A percentile compares a stretch with the other conserved stretches of the same genome.
Conservation (phyloP, 2,329 filamentous ascomycete genomes). For the Pyrenophora teres region DNA sequence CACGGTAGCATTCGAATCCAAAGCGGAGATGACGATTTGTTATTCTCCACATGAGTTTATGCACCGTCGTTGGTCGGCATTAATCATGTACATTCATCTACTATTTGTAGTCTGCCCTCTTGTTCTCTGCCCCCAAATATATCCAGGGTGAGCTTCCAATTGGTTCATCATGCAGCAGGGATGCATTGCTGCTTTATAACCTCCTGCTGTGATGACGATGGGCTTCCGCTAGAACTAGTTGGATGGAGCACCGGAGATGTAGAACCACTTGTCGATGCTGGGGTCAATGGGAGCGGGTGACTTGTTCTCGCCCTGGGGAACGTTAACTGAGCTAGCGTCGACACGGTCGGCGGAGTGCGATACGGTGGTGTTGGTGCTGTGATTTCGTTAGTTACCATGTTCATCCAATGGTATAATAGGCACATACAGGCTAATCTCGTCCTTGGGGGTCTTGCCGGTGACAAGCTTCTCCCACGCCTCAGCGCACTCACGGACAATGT, state of each 20-base stretch:
- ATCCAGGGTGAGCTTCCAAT: neutral
- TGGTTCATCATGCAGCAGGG: neutral
- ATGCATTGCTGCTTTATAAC: conserved; percentile 5
- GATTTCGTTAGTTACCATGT: conserved; percentile 20
- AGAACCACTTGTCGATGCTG: conserved; percentile 99
- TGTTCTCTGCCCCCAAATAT: neutral
- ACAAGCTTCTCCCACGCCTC: conserved; percentile 98
- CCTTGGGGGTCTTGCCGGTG: conserved; percentile 80
- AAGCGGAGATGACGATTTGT: conserved; percentile 7
- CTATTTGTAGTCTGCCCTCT: neutral
- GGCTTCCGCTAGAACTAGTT: conserved; percentile 8
- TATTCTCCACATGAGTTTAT: conserved; percentile 27
- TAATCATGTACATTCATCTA: conserved; percentile 14
- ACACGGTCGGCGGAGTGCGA: conserved; percentile 74
- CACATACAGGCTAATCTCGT: conserved; percentile 80
- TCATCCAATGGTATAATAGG: conserved; percentile 25
- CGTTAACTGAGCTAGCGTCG: conserved; percentile 70
- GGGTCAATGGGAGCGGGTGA: conserved; percentile 86
- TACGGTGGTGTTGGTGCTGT: conserved; percentile 81
- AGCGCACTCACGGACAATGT: conserved; percentile 92
- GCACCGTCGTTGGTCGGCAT: conserved; percentile 18
- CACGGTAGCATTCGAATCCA: conserved; percentile 21
- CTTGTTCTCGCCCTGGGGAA: conserved; percentile 80
- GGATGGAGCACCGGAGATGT: conserved; percentile 84
- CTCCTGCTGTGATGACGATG: neutral